phyloP scores from a whole-genome alignment of 2,329 filamentous ascomycete species.

The Zarea fungicola region DNA sequence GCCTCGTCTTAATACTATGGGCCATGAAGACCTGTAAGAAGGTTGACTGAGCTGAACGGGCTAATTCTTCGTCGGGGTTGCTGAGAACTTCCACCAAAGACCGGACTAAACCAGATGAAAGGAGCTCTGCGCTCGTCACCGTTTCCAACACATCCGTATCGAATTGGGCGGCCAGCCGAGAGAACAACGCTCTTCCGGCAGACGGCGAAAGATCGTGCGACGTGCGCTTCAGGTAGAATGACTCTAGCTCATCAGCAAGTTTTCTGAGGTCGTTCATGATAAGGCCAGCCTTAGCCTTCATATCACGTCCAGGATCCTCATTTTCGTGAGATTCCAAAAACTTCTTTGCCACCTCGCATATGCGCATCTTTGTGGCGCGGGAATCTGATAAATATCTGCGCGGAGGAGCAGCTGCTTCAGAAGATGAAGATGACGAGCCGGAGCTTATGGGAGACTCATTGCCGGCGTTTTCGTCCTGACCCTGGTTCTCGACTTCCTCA shows the following conservation, averaged over 20 bases:
- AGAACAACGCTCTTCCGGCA: constrained; percentile 64
- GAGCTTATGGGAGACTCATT: constrained; percentile 63
- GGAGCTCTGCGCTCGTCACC: constrained; percentile 89
- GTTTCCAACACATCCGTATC: constrained; percentile 84
- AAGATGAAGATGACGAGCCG: constrained; percentile 60
- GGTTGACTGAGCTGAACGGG: constrained; percentile 66
- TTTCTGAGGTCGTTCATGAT: constrained; percentile 69
- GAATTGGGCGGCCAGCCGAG: constrained; percentile 74
- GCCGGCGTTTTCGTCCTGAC: constrained; percentile 39
- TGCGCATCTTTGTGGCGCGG: constrained; percentile 58
- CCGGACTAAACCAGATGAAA: constrained; percentile 84
- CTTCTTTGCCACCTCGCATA: constrained; percentile 70
- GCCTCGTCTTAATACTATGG: constrained; percentile 58
- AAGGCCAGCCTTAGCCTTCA: constrained; percentile 72
- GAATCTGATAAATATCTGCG: constrained; percentile 42
- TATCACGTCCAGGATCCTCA: constrained; percentile 62
- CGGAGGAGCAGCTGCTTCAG: constrained; percentile 52
- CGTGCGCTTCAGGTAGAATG: constrained; percentile 59
- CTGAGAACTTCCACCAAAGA: constrained; percentile 79
- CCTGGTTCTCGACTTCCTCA: constrained; percentile 48
- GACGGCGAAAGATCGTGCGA: constrained; percentile 39
- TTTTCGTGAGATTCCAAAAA: constrained; percentile 82
- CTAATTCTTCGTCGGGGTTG: constrained; percentile 57
- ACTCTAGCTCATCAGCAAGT: constrained; percentile 66
- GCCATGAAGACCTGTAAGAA: constrained; percentile 95